Base-by-base conservation (phyloP, 768 basidiomycete species). In the Russula olivacea region DNA sequence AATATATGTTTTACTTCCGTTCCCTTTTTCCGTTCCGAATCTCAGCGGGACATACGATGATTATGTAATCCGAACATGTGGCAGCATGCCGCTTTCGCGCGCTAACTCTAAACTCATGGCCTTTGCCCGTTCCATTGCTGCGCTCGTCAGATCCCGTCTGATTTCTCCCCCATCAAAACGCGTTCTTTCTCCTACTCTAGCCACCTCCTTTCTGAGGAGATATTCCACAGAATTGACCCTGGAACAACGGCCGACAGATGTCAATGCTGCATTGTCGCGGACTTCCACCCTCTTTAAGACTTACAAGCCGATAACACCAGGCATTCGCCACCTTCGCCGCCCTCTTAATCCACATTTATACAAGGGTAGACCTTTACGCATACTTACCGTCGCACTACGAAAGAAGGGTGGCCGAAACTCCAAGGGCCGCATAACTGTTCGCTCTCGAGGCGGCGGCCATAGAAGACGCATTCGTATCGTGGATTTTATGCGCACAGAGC, bases 381-480 rank as follows among this genome's bases (percentile, higher is more conserved):
- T 81, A 15, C 84, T 99, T 58, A 99, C 96, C 8, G 74, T 87
- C 48, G 81, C 95, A 8, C 81, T 87, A 66, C 84, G 96, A 59
- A 87, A 84, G 74, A 87, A 83, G 17, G 97, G 97, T 36, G 97
- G 97, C 0, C 80, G 97, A 28, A 95, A 95, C 72, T 69, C 80
- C 34, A 81, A 84, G 17, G 97, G 97, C 1, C 82, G 81, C 43
- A 91, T 98, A 66, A 95, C 93, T 23, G 89, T 93, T 11, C 86
- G 96, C 23, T 87, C 84, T 61, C 84, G 89, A 19, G 97, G 97
- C 14, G 97, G 97, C 7, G 97, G 97, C 0, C 94, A 96, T 77
- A 84, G 82, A 64, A 85, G 87, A 62, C 85, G 97, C 38, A 85
- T 96, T 64, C 86, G 97, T 34, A 79, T 85, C 43, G 76, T 99